Evolutionary conservation across 495 filamentous ascomycete species (phyloP), one percentile per base, ranked within the genome.

Genomic region (Rhypophila decipiens): DNA sequence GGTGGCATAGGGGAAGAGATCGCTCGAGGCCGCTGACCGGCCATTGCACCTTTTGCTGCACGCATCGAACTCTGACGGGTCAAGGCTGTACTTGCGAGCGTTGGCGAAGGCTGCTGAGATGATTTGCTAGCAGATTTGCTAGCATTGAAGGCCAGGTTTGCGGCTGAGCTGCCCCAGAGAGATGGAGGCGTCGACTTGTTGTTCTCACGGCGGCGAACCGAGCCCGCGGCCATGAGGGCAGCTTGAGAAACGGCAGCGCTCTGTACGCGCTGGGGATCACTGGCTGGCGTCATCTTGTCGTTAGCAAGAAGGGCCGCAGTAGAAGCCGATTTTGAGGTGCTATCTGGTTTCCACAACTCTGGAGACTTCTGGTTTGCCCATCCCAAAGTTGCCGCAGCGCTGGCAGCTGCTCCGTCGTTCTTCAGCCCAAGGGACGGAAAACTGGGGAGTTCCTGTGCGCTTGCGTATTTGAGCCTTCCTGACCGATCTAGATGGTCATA

Each of bases 11-110:
- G 86, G 9, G 74, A 73, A 4, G 87, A 90, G 11, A 78, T 79
- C 5, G 88, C 76, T 60, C 89, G 69, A 55, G 70, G 75, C 38
- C 88, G 67, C 11, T 39, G 59, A 45, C 71, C 78, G 23, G 78
- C 71, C 67, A 87, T 80, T 5, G 89, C 87, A 19, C 82, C 86
- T 15, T 81, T 83, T 5, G 88, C 87, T 22, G 88, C 89, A 39
- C 72, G 59, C 44, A 86, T 66, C 19, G 89, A 87, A 37, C 75
- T 78, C 44, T 74, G 76, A 1, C 68, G 72, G 15, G 44, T 44
- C 18, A 58, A 50, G 23, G 4, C 51, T 17, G 46, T 46, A 13
- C 24, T 42, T 45, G 47, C 52, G 4, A 43, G 42, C 23, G 29
- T 42, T 2, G 54, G 44, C 0, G 46, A 34, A 13, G 52, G 24